phyloP scores from a whole-genome alignment of 164 flowering plant genomes.

The Liquidambar formosana region DNA sequence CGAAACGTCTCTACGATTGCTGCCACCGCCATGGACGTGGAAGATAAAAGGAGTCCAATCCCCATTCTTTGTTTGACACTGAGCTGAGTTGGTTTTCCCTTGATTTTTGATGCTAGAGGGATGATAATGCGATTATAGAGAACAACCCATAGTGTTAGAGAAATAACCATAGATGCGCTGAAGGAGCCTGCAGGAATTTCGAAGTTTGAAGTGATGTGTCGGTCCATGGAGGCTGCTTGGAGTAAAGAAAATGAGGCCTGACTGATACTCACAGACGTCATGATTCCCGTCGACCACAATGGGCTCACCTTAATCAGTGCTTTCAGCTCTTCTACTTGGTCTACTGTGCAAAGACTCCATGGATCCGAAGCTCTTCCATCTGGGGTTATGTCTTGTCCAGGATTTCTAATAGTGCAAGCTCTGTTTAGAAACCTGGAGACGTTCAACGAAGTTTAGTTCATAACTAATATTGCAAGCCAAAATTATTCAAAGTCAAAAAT shows the following conservation, averaged over 20 bases:
- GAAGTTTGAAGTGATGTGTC: conserved; percentile 39
- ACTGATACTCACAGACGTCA: conserved; percentile 43
- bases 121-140: conserved; percentile 48
- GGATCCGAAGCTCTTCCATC: conserved; percentile 17
- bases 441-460: too few relatives aligned
- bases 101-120: conserved; percentile 46
- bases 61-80: conserved; percentile 56
- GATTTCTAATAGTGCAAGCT: conserved; percentile 40
- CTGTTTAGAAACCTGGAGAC: conserved; percentile 38
- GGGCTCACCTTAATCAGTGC: conserved; percentile 55
- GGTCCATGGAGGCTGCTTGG: conserved; percentile 57
- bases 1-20: conserved; percentile 39
- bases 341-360: conserved; percentile 57
- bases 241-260: conserved; percentile 42
- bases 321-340: conserved; percentile 67
- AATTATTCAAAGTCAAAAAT: too few relatives aligned
- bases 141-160: conserved; percentile 39
- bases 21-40: conserved; percentile 19
- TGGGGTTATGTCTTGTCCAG: conserved; percentile 11
- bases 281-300: conserved; percentile 58
- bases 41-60: conserved; percentile 39
- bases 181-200: conserved; percentile 59
- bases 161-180: conserved; percentile 32
- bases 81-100: conserved; percentile 39
- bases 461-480: too few relatives aligned